These are phyloP conservation scores for Rhizophagus sp. DNA, from an alignment of 192 early-diverging fungal species.

Conservation along the genomic window DNA sequence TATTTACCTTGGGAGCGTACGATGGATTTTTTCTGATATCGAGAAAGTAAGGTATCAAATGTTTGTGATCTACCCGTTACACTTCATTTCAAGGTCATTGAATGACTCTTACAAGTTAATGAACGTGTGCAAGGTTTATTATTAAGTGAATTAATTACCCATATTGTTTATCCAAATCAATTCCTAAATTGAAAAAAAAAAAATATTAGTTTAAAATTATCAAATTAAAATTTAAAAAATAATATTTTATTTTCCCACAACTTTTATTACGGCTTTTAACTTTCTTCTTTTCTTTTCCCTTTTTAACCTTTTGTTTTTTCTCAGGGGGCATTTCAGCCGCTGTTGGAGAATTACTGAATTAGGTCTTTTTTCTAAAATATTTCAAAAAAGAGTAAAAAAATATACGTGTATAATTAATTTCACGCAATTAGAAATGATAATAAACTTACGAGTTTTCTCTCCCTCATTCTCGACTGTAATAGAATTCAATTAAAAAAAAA, in stretches of 20 bases:
- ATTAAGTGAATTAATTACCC: slow-evolving; percentile 69
- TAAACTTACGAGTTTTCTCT: too few species aligned
- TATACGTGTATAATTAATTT: too few species aligned
- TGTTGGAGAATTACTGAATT: not conserved
- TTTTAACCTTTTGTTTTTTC: slow-evolving; percentile 58
- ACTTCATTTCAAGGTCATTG: slow-evolving; percentile 80
- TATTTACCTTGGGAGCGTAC: slow-evolving; percentile 60
- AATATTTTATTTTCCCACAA: slow-evolving; percentile 27
- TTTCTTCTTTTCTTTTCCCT: slow-evolving; percentile 58
- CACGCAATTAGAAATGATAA: too few species aligned
- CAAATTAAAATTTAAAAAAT: not conserved
- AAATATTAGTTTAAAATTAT: not conserved
- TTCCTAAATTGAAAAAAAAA: slow-evolving; percentile 31
- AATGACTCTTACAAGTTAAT: slow-evolving; percentile 94
- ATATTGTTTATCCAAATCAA: slow-evolving; percentile 91
- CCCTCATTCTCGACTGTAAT: too few species aligned
- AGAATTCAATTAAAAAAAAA: too few species aligned
- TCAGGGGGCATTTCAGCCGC: slow-evolving; percentile 35
- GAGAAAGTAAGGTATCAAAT: slow-evolving; percentile 77
- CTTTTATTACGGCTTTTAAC: slow-evolving; percentile 50
- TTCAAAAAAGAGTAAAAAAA: too few species aligned
- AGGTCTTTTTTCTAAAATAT: not conserved
- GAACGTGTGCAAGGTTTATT: slow-evolving; percentile 77
- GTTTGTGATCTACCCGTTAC: slow-evolving; percentile 84
- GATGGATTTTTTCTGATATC: slow-evolving; percentile 75